Evolutionary conservation across 2,329 filamentous ascomycete species (phyloP), one percentile per base, ranked within the genome.

Genomic region (Didymella sp.): DNA sequence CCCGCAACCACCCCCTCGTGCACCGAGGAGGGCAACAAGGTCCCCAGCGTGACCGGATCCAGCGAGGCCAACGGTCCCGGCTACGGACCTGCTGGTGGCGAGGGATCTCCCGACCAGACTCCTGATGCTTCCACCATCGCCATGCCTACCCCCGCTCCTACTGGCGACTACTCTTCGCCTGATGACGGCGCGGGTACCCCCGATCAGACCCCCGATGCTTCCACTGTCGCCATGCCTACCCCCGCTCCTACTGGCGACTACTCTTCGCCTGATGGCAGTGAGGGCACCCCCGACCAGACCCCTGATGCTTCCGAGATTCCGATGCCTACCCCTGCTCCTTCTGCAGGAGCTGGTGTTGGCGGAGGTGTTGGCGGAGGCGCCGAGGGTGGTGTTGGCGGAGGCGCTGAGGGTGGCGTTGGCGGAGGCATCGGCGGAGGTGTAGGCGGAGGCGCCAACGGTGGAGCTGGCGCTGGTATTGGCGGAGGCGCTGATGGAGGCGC

Each of bases 1-100:
- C 27, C 51, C 25, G 31, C 72, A 62, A 38, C 44, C 38, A 31
- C 43, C 24, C 13, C 17, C 2, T n/a, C 43, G 17, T 27, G 24
- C 43, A 28, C 43, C 43, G 28, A 31, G 4, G 42, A 21, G 6
- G 19, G 25, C 4, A 35, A 22, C n/a, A 25, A 21, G 19, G 6
- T 19, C 19, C 30, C 28, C 28, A 46, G 19, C 21, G 13, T 40
- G 19, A 40, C 37, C 17, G 21, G 37, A 4, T 40, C 37, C 6
- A 13, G 13, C 24, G 22, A 13, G 17, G 40, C 17, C 21, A 3
- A 33, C 15, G 30, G 19, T 19, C 31, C 31, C 22, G 17, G 33
- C 33, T 37, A 37, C 33, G 33, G 33, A 37, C 33, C 33, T 37
- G 33, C 17, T 9, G 33, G 33, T 8, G 33, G 33, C 17, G 33